These are phyloP conservation scores for Fusarium sp. DNA, from an alignment of 2,329 filamentous ascomycete genomes.

Conservation along the genomic window DNA sequence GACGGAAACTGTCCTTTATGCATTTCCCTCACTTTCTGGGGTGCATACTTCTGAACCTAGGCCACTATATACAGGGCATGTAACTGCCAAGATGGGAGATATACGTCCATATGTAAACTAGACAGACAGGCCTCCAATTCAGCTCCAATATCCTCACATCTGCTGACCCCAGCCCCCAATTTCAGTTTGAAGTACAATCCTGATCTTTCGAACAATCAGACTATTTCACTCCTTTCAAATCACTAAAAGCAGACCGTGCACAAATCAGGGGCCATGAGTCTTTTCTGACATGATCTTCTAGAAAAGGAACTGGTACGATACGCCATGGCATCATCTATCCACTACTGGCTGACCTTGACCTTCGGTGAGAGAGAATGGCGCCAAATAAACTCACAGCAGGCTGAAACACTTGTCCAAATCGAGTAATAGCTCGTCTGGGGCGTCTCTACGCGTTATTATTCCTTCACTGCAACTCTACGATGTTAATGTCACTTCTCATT, in stretches of 20 bases:
- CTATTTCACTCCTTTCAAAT: neutral
- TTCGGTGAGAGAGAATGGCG: slow-evolving; percentile 7
- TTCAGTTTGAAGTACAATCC: neutral
- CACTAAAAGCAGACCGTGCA: neutral
- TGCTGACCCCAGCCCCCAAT: slow-evolving; percentile 16
- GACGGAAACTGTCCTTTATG: neutral
- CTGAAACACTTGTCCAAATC: slow-evolving; percentile 26
- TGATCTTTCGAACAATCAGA: neutral
- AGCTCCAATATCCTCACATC: neutral
- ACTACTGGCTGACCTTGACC: neutral
- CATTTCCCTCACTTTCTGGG: neutral
- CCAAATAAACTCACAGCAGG: slow-evolving; percentile 12
- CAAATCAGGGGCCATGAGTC: neutral
- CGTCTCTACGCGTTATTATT: slow-evolving; percentile 2
- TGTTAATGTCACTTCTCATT: neutral
- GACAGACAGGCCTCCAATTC: slow-evolving; percentile 2
- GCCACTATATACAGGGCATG: neutral
- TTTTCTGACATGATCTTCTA: slow-evolving; percentile 1
- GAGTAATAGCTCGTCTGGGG: slow-evolving; percentile 36
- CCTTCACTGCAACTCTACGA: neutral
- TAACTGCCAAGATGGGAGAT: neutral
- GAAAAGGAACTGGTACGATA: slow-evolving; percentile 7
- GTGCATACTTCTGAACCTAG: neutral
- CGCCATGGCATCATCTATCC: neutral
- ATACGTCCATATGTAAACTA: slow-evolving; percentile 7